phyloP scores from a whole-genome alignment of 2,329 filamentous ascomycete genomes.

The Penicillium capsulatum region DNA sequence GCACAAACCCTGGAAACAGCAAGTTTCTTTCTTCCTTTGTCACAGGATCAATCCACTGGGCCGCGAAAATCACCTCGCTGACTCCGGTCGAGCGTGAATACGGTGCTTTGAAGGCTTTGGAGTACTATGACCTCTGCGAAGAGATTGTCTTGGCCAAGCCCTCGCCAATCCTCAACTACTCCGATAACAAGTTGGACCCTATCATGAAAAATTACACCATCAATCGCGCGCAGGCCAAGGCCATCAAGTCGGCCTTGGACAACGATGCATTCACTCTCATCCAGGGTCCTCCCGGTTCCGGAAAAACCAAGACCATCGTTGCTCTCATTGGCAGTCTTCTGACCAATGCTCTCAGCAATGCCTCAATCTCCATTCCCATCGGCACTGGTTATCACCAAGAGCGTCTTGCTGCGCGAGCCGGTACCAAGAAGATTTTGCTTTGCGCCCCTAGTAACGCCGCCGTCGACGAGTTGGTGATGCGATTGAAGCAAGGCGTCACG shows the following conservation, averaged over 20 bases:
- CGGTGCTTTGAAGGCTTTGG: conserved; percentile 80
- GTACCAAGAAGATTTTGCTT: conserved; percentile 78
- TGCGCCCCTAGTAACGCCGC: conserved; percentile 98
- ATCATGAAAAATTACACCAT: conserved; percentile 74
- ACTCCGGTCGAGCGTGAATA: conserved; percentile 94
- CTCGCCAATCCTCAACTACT: conserved; percentile 79
- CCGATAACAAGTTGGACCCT: conserved; percentile 64
- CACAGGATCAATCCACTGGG: conserved; percentile 66
- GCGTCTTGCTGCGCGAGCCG: conserved; percentile 28
- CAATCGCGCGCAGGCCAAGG: conserved; percentile 84
- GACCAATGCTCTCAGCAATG: conserved; percentile 53
- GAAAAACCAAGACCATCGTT: conserved; percentile 97
- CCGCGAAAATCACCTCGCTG: conserved; percentile 83
- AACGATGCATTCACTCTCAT: conserved; percentile 97
- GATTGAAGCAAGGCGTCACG: conserved; percentile 82
- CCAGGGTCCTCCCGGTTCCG: conserved; percentile 91
- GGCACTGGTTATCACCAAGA: conserved; percentile 30
- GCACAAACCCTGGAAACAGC: conserved; percentile 62
- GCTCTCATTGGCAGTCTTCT: conserved; percentile 89
- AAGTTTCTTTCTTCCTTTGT: conserved; percentile 62
- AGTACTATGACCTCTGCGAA: conserved; percentile 93
- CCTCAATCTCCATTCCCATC: conserved; percentile 49
- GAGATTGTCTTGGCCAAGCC: conserved; percentile 87
- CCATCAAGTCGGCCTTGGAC: conserved; percentile 84
- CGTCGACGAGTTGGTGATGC: conserved; percentile 90